phyloP scores from a whole-genome alignment of 441 rosid species.

The Syzygium syzygioides region DNA sequence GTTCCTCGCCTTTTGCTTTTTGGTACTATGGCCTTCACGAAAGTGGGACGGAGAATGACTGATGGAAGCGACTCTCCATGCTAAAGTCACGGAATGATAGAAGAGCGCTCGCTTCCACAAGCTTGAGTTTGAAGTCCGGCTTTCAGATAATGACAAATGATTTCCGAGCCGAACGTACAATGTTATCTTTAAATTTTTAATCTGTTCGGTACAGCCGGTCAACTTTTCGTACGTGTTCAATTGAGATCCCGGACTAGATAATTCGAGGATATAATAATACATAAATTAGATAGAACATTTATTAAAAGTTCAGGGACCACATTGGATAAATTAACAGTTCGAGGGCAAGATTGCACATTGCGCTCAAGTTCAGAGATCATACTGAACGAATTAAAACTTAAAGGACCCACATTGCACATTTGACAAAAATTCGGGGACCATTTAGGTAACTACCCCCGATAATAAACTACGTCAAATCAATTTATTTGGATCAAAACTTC shows the following conservation, averaged over 20 bases:
- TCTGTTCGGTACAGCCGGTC: background rate
- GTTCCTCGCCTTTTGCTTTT: background rate
- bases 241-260: no score
- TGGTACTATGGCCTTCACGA: background rate
- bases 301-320: accelerated
- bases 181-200: background rate
- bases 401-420: accelerated
- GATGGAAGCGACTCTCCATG: background rate
- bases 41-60: background rate
- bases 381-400: background rate
- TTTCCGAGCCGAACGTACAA: accelerated
- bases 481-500: background rate
- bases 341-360: background rate
- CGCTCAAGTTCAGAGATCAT: background rate
- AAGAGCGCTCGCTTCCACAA: background rate
- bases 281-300: background rate
- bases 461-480: background rate
- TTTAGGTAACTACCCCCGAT: background rate
- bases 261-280: background rate
- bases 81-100: background rate
- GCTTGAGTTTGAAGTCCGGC: background rate
- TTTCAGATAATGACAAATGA: background rate
- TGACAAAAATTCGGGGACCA: accelerated
- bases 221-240: background rate
- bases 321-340: background rate